Conservation (phyloP, 768 basidiomycete genomes). For the Boletus vinaceobasis region DNA sequence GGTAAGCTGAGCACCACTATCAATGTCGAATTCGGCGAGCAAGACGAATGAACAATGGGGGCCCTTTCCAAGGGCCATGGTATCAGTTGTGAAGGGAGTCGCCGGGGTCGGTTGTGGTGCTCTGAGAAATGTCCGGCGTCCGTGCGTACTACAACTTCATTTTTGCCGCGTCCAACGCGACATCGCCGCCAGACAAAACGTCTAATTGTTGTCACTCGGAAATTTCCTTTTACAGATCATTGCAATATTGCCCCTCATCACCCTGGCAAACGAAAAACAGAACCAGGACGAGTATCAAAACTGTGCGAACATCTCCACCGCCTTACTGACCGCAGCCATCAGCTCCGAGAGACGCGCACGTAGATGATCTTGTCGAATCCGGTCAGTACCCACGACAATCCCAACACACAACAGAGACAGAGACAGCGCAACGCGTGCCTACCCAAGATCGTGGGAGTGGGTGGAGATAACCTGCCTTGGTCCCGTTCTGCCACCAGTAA, state of each 20-base stretch:
- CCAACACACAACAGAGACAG: neutral
- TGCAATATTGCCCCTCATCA: neutral
- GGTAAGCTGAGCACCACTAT: slow-evolving; percentile 87
- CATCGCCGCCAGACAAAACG: slow-evolving; percentile 9
- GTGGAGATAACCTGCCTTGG: slow-evolving; percentile 35
- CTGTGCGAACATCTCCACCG: slow-evolving; percentile 23
- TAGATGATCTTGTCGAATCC: slow-evolving; percentile 17
- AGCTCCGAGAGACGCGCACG: slow-evolving; percentile 24
- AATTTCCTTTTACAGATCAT: slow-evolving; percentile 29
- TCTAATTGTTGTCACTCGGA: slow-evolving; percentile 9
- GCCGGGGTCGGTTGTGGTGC: neutral
- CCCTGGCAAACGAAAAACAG: neutral
- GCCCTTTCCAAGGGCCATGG: slow-evolving; percentile 54
- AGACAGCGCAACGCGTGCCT: slow-evolving; percentile 11
- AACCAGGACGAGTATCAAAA: slow-evolving; percentile 5
- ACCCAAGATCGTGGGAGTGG: slow-evolving; percentile 19
- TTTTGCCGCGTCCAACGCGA: slow-evolving; percentile 8
- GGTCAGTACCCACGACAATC: slow-evolving; percentile 14
- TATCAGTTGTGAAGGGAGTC: slow-evolving; percentile 1
- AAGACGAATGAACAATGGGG: slow-evolving; percentile 90
- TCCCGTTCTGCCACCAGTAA: slow-evolving; percentile 23
- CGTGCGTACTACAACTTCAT: slow-evolving; percentile 5
- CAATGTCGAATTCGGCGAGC: slow-evolving; percentile 98
- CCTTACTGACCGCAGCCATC: slow-evolving; percentile 26
- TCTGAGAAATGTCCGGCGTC: slow-evolving; percentile 7